Percentiles rank a stretch among this genome's conserved stretches.
Evolutionary conservation across 352 stramenopile species (phyloP).

Genomic region (Aphanomyces invadans): DNA sequence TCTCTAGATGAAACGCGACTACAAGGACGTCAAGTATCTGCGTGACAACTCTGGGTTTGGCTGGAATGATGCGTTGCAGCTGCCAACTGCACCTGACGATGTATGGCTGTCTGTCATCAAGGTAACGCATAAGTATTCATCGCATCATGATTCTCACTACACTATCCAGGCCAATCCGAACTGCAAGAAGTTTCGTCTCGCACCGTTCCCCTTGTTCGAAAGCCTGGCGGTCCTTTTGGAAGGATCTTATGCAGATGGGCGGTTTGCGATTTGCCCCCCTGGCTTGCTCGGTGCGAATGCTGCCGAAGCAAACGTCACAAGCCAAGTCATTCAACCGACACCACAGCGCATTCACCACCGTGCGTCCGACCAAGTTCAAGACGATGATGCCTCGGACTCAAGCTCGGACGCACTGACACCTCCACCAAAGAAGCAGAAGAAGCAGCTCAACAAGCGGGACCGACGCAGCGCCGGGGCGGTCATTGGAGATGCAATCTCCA

Average conservation of each 20-base stretch:
- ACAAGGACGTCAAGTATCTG: conserved; percentile 11
- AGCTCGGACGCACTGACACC: background rate
- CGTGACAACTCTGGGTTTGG: conserved; percentile 12
- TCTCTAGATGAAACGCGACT: background rate
- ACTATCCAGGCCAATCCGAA: background rate
- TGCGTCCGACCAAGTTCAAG: background rate
- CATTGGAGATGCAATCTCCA: background rate
- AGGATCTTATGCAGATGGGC: conserved; percentile 1
- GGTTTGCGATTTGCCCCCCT: background rate
- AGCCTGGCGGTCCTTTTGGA: background rate
- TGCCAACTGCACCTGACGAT: background rate
- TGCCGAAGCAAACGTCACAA: background rate
- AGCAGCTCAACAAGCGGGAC: background rate
- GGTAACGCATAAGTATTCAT: too few species aligned
- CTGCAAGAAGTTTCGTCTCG: background rate
- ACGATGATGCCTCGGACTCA: background rate
- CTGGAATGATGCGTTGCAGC: background rate
- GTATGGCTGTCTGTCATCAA: background rate
- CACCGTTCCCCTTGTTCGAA: background rate
- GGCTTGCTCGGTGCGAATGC: background rate
- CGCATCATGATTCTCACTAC: background rate
- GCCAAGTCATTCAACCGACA: background rate
- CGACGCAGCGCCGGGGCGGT: background rate
- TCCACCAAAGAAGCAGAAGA: conserved; percentile 1
- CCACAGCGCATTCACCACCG: background rate